These are phyloP conservation scores for Hemerocallis citrina DNA, from an alignment of 106 monocot species.

Conservation along the genomic window DNA sequence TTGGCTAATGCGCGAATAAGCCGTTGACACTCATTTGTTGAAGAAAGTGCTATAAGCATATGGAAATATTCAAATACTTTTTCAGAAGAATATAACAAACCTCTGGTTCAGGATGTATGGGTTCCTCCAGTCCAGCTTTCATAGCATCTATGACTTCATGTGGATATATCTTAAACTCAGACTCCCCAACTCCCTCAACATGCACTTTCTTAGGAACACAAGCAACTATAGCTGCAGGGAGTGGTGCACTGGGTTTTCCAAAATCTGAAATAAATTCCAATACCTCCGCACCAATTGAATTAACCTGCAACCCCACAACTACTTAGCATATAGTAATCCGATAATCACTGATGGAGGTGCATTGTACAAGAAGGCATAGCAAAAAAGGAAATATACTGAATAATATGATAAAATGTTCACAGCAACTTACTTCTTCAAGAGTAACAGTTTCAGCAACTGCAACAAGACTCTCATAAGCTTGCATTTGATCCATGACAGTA, in stretches of 20 bases:
- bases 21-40: too few relatives aligned
- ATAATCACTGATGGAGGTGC: too few relatives aligned
- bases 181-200: conserved; percentile 61
- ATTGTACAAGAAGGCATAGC: too few relatives aligned
- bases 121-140: conserved; percentile 67
- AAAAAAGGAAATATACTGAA: too few relatives aligned
- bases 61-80: neutral
- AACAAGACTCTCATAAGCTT: conserved; percentile 86
- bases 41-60: too few relatives aligned
- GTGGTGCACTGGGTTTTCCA: conserved; percentile 71
- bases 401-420: neutral
- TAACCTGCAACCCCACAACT: conserved; percentile 51
- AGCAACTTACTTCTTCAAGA: conserved; percentile 70
- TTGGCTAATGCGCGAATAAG: too few relatives aligned
- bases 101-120: conserved; percentile 92
- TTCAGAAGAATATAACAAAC: conserved; percentile 22
- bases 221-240: conserved; percentile 96
- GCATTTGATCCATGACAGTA: conserved; percentile 94
- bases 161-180: conserved; percentile 66
- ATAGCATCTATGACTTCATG: conserved; percentile 86
- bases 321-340: neutral
- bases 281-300: conserved; percentile 70
- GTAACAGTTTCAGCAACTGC: conserved; percentile 90
- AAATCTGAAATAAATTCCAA: conserved; percentile 93
- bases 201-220: conserved; percentile 91